Conservation (phyloP, 768 basidiomycete species). For the Termitomyces sp. region DNA sequence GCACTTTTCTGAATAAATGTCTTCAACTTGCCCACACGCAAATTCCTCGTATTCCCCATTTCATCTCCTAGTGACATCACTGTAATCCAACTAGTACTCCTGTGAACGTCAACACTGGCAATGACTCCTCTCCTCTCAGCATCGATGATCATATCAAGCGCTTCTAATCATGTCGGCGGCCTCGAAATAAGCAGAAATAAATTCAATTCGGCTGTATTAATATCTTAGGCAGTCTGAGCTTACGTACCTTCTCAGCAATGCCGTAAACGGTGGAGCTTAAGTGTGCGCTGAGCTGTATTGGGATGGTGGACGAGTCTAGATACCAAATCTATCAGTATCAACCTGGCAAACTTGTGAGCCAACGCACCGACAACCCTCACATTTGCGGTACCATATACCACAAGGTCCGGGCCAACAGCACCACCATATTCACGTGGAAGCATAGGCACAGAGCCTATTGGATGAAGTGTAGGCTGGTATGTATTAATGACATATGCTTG, state of each 20-base stretch:
- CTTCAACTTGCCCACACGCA: not conserved
- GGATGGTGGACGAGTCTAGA: conserved; percentile 12
- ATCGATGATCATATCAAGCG: not conserved
- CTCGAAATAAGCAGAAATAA: not conserved
- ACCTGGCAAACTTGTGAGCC: too few species aligned
- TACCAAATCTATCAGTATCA: too few species aligned
- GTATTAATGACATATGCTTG: conserved; percentile 1
- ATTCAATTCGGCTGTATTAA: not conserved
- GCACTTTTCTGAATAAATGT: not conserved
- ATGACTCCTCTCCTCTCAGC: too few species aligned
- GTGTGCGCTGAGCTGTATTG: conserved; percentile 13
- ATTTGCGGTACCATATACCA: conserved; percentile 12
- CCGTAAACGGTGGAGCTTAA: conserved; percentile 9
- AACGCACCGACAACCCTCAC: conserved; percentile 13
- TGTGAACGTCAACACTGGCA: too few species aligned
- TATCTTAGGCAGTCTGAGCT: not conserved
- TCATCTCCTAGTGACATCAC: too few species aligned
- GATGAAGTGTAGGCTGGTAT: conserved; percentile 6
- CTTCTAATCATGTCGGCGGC: conserved; percentile 12
- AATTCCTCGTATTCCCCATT: too few species aligned
- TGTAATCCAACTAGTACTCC: too few species aligned
- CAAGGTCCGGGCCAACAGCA: conserved; percentile 12
- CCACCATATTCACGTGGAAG: conserved; percentile 11
- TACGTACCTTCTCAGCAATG: conserved; percentile 13
- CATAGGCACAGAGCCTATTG: conserved; percentile 13